These are phyloP conservation scores for Asterophora parasitica DNA, from an alignment of 768 basidiomycete species.

Conservation along the genomic window DNA sequence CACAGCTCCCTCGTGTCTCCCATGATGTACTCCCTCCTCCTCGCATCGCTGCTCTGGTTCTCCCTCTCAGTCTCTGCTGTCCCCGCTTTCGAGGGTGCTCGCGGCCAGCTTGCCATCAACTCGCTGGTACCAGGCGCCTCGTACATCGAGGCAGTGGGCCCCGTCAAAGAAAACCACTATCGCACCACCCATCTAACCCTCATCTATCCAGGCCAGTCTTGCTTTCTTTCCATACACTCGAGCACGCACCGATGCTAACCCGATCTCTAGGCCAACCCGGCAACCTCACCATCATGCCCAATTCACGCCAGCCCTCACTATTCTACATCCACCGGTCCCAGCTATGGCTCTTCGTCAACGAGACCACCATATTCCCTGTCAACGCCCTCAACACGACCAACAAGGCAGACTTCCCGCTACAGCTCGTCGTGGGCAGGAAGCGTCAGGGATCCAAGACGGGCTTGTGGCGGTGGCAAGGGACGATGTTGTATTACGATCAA, in stretches of 20 bases:
- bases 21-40: conserved; percentile 15
- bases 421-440: conserved; percentile 39
- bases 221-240: background rate
- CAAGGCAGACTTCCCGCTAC: conserved; percentile 39
- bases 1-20: background rate
- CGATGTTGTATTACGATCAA: conserved; percentile 48
- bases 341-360: conserved; percentile 52
- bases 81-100: conserved; percentile 40
- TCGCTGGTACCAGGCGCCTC: conserved; percentile 40
- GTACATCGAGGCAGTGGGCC: conserved; percentile 33
- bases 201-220: conserved; percentile 26
- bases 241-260: background rate
- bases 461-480: conserved; percentile 52
- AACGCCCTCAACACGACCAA: conserved; percentile 49
- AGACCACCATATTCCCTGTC: conserved; percentile 49
- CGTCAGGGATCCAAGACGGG: conserved; percentile 36
- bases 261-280: conserved; percentile 36
- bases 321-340: conserved; percentile 52
- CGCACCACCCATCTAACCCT: conserved; percentile 28
- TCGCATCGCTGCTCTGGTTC: conserved; percentile 19
- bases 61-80: conserved; percentile 25
- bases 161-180: conserved; percentile 15
- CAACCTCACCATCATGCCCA: conserved; percentile 40
- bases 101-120: conserved; percentile 30
- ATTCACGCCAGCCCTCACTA: conserved; percentile 33